Evolutionary conservation across 1,284 basidiomycete species (phyloP).

Genomic region (Porodaedalea pini): DNA sequence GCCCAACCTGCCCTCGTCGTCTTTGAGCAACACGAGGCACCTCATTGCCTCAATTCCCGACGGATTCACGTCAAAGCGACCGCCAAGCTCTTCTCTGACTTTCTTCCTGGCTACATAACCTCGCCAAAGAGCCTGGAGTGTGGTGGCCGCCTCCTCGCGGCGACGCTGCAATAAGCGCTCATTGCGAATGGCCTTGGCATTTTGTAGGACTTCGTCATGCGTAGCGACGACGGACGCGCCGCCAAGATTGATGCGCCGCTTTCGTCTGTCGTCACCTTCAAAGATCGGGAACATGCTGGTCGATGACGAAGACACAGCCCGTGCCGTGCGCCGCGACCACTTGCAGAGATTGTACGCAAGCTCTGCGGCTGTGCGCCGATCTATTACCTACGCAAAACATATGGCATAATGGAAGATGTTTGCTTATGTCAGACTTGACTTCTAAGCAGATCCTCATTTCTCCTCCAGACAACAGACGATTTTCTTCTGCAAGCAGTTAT

Average conservation of each 20-base stretch:
- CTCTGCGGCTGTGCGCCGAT: constrained; percentile 2
- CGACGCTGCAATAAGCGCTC: constrained; percentile 55
- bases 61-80: constrained; percentile 47
- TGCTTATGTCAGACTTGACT: not conserved
- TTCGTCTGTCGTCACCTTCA: constrained; percentile 41
- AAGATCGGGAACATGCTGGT: constrained; percentile 37
- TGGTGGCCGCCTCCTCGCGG: constrained; percentile 52
- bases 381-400: not conserved
- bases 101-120: constrained; percentile 40
- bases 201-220: constrained; percentile 54
- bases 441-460: too few relatives aligned
- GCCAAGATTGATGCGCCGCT: constrained; percentile 76
- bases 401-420: not conserved
- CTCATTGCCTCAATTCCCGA: constrained; percentile 51
- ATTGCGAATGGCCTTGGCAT: constrained; percentile 54
- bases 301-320: constrained; percentile 2
- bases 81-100: constrained; percentile 42
- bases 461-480: too few relatives aligned
- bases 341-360: constrained; percentile 4
- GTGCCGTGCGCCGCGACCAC: not conserved
- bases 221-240: constrained; percentile 50
- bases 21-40: constrained; percentile 56
- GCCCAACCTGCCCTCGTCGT: constrained; percentile 50
- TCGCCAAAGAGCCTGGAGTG: constrained; percentile 70
- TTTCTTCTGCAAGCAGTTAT: too few relatives aligned